These are phyloP conservation scores for Strigomonas culicis DNA, from an alignment of 208 protist genomes.

Conservation along the genomic window DNA sequence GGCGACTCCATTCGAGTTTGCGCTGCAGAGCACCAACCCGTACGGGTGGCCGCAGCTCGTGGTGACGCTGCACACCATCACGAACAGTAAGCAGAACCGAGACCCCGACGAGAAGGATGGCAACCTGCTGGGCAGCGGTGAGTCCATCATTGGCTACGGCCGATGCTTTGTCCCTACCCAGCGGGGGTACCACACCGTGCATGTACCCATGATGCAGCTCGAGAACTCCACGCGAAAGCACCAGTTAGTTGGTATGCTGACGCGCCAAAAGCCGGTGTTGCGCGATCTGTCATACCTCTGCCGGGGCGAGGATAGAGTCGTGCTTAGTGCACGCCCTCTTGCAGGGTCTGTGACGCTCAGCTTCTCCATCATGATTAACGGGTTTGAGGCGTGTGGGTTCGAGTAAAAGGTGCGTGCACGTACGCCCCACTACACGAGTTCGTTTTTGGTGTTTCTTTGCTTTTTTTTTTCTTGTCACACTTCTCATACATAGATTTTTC, in stretches of 20 bases:
- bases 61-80: constrained; percentile 71
- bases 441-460: not conserved
- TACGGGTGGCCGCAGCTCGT: constrained; percentile 84
- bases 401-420: constrained; percentile 23
- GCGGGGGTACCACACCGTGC: constrained; percentile 47
- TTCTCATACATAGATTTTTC: not conserved
- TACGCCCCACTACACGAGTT: too few relatives aligned
- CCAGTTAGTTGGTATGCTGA: constrained; percentile 49
- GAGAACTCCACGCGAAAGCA: constrained; percentile 61
- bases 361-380: constrained; percentile 72
- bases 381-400: constrained; percentile 69
- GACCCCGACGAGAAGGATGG: constrained; percentile 31
- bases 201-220: constrained; percentile 73
- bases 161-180: constrained; percentile 78
- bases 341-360: constrained; percentile 57
- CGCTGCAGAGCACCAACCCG: constrained; percentile 73
- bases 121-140: constrained; percentile 36
- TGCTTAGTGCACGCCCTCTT: constrained; percentile 58
- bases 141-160: constrained; percentile 68
- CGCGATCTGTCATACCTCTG: constrained; percentile 80
- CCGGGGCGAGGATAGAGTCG: constrained; percentile 69
- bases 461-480: not conserved
- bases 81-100: constrained; percentile 19
- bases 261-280: constrained; percentile 56
- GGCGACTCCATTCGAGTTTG: constrained; percentile 78